Evolutionary conservation across 495 filamentous ascomycete species (phyloP).

Genomic region (Amphirosellinia nigrospora): DNA sequence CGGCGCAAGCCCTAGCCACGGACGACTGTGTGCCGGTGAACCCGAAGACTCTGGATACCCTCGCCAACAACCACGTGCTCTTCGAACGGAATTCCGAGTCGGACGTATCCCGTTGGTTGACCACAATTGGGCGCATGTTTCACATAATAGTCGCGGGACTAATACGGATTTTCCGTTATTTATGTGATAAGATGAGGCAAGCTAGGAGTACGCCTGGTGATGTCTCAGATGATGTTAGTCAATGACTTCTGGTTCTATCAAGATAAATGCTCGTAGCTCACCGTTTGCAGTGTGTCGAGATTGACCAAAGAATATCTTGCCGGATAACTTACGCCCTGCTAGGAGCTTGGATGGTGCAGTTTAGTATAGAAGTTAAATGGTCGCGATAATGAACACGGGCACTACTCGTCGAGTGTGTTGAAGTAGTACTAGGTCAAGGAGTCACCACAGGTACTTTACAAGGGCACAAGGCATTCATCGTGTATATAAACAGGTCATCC

Average conservation of each 20-base stretch:
- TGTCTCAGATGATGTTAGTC: not conserved
- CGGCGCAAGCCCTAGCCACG: slow-evolving; percentile 48
- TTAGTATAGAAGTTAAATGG: not conserved
- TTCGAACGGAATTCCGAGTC: not conserved
- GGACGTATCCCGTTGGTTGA: no score
- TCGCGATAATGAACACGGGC: not conserved
- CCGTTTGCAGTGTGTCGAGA: no score
- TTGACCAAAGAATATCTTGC: not conserved
- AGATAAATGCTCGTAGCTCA: no score
- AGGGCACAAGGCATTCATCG: no score
- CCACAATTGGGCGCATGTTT: no score
- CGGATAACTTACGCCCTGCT: not conserved
- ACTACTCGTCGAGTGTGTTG: not conserved
- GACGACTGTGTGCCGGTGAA: slow-evolving; percentile 32
- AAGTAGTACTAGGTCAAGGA: no score
- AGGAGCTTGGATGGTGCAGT: not conserved
- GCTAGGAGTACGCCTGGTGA: not conserved
- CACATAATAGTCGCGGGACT: no score
- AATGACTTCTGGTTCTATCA: no score
- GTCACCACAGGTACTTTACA: no score
- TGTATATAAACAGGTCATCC: no score
- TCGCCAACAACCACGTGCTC: not conserved
- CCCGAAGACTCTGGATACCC: not conserved
- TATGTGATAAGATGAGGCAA: not conserved
- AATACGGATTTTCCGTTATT: not conserved